phyloP scores from a whole-genome alignment of 2,329 filamentous ascomycete species.

The Geosmithia morbida region DNA sequence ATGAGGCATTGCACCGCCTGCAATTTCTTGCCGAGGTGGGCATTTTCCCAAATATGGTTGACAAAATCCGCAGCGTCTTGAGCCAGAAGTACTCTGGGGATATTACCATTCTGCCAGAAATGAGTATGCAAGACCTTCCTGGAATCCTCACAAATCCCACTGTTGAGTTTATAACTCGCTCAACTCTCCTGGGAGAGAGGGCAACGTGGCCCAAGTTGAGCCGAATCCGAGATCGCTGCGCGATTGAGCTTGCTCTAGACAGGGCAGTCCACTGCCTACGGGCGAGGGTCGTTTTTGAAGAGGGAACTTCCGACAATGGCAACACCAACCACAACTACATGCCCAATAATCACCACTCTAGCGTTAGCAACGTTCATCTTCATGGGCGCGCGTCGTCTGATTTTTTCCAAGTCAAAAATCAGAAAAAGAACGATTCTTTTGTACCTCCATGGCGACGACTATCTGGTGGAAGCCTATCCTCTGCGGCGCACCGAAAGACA shows the following conservation, averaged over 20 bases:
- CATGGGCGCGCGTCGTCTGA: slow-evolving; percentile 2
- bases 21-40: slow-evolving; percentile 70
- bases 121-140: slow-evolving; percentile 59
- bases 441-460: slow-evolving; percentile 26
- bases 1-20: slow-evolving; percentile 68
- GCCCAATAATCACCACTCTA: slow-evolving; percentile 2
- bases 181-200: slow-evolving; percentile 63
- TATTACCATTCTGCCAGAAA: slow-evolving; percentile 81
- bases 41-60: slow-evolving; percentile 63
- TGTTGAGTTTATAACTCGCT: slow-evolving; percentile 69
- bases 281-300: slow-evolving; percentile 47
- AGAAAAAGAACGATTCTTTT: slow-evolving; percentile 1
- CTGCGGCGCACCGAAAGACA: slow-evolving; percentile 11
- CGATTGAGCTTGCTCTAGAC: slow-evolving; percentile 76
- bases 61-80: slow-evolving; percentile 66
- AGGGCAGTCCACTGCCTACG: slow-evolving; percentile 55
- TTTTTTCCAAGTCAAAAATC: slow-evolving; percentile 8
- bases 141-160: slow-evolving; percentile 74
- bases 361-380: slow-evolving; percentile 12
- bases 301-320: neutral
- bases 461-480: slow-evolving; percentile 31
- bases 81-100: slow-evolving; percentile 89
- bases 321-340: slow-evolving; percentile 36
- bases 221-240: slow-evolving; percentile 72
- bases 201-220: slow-evolving; percentile 88